Evolutionary conservation across 306 rosid species (phyloP), one percentile per base, ranked within the genome.

Genomic region (Quercus cerris): DNA sequence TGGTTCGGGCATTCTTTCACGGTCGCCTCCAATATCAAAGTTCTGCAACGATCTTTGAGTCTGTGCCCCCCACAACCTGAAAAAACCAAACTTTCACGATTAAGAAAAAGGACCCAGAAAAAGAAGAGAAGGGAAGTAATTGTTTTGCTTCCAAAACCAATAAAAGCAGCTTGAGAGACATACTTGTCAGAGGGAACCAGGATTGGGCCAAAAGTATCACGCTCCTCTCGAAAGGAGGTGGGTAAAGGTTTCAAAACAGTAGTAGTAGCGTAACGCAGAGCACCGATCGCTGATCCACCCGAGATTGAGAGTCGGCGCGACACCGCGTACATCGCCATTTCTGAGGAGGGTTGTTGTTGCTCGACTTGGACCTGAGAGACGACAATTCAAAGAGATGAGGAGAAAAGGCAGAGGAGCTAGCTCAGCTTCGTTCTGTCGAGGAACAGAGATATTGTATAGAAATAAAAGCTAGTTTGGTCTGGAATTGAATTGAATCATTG

Each of bases 1-100:
- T 1, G 99, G 98, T 69, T 90, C 99, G 10, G 98, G 99, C 99
- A 96, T 96, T 71, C 97, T 94, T 83, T 96, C 99, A 0, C 99
- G 97, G 41, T 87, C 89, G 62, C 99, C 99, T 25, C 99, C 99
- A 69, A 96, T 96, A 44, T 96, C 99, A 69, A 96, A 96, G 81
- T 93, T 96, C 81, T 89, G 99, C 86, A 96, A 75, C 69, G 97
- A 96, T 80, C 99, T 83, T 70, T 96, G 99, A 71, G 98, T 96
- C 72, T 96, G 99, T 41, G 99, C 98, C 12, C 99, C 99, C 99
- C 99, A 96, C 75, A 93, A 78, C 82, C 99, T 93, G 69, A 83
- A 75, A 2, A 22, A 15, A 76, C 33, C 30, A 35, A 19, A 35
- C 18, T 7, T 10, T 46, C 6, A 23, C 15, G 3, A 57, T 81